phyloP scores from a whole-genome alignment of 148 eudicot species.

The Spergularia marina region DNA sequence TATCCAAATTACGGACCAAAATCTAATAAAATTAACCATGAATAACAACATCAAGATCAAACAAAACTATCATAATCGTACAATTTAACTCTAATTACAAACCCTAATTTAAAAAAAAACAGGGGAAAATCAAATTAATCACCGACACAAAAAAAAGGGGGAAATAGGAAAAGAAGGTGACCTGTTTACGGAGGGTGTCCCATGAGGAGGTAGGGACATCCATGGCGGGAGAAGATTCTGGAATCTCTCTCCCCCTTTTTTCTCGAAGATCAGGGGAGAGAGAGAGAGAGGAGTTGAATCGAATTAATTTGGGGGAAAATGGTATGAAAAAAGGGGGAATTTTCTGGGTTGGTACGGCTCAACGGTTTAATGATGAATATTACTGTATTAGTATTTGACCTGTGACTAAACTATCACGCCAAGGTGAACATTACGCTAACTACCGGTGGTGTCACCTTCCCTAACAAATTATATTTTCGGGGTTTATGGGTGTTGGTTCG shows the following conservation, averaged over 20 bases:
- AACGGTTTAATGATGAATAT: too few species aligned
- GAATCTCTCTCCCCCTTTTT: conserved; percentile 8
- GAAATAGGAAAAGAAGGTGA: conserved; percentile 1
- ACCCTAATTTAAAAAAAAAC: background rate
- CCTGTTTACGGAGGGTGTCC: conserved; percentile 88
- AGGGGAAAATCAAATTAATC: background rate
- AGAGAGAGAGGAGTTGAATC: conserved; percentile 10
- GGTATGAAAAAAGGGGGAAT: background rate
- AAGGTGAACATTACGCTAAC: too few species aligned
- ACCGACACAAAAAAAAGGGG: conserved; percentile 1
- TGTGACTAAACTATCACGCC: too few species aligned
- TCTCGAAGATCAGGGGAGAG: conserved; percentile 17
- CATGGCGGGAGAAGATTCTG: conserved; percentile 32
- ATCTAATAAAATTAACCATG: background rate
- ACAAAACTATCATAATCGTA: background rate
- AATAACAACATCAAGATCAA: background rate
- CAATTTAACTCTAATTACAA: conserved; percentile 1
- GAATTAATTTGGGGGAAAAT: background rate
- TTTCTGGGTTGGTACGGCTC: too few species aligned
- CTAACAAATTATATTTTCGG: too few species aligned
- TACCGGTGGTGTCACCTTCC: too few species aligned
- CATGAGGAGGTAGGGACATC: conserved; percentile 80
- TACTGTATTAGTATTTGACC: too few species aligned
- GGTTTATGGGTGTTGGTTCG: too few species aligned
- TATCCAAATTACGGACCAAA: background rate